phyloP scores from a whole-genome alignment of 805 yeast genomes.

The Spathaspora arborariae region DNA sequence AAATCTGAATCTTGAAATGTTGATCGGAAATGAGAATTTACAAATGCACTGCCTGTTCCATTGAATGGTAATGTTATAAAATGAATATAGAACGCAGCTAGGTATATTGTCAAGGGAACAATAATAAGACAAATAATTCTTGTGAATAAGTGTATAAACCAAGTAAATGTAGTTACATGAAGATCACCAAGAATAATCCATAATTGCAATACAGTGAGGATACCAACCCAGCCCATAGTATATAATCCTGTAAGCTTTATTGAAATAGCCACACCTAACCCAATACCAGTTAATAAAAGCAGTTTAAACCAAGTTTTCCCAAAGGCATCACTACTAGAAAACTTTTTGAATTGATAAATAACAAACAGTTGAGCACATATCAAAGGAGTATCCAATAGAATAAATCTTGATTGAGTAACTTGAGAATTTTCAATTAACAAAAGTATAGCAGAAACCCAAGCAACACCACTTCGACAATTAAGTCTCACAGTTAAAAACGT shows the following conservation, averaged over 20 bases:
- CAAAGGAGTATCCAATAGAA: slow-evolving; percentile 40
- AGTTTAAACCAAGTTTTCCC: slow-evolving; percentile 50
- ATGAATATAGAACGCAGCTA: slow-evolving; percentile 55
- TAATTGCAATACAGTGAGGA: slow-evolving; percentile 43
- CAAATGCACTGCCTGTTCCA: slow-evolving; percentile 58
- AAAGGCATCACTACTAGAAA: slow-evolving; percentile 43
- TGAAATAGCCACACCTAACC: slow-evolving; percentile 54
- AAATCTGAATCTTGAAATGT: slow-evolving; percentile 43
- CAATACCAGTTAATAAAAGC: slow-evolving; percentile 45
- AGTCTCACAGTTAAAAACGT: slow-evolving; percentile 54
- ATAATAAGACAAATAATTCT: slow-evolving; percentile 43
- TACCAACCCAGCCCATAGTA: slow-evolving; percentile 62
- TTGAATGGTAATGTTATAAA: slow-evolving; percentile 40
- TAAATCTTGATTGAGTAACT: slow-evolving; percentile 55
- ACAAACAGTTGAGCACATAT: slow-evolving; percentile 46
- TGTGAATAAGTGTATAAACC: slow-evolving; percentile 37
- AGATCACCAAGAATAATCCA: slow-evolving; percentile 76
- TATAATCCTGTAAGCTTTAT: slow-evolving; percentile 70
- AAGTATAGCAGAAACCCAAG: slow-evolving; percentile 49
- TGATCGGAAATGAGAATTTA: slow-evolving; percentile 68
- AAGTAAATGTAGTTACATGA: slow-evolving; percentile 31
- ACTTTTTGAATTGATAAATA: slow-evolving; percentile 48
- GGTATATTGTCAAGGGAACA: slow-evolving; percentile 58
- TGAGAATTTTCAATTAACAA: slow-evolving; percentile 63
- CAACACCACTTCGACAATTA: slow-evolving; percentile 49